A percentile compares a stretch with the other conserved stretches of the same genome.
These are phyloP conservation scores for Raphidocelis subcapitata DNA, from an alignment of 139 green algal species.

Conservation along the genomic window DNA sequence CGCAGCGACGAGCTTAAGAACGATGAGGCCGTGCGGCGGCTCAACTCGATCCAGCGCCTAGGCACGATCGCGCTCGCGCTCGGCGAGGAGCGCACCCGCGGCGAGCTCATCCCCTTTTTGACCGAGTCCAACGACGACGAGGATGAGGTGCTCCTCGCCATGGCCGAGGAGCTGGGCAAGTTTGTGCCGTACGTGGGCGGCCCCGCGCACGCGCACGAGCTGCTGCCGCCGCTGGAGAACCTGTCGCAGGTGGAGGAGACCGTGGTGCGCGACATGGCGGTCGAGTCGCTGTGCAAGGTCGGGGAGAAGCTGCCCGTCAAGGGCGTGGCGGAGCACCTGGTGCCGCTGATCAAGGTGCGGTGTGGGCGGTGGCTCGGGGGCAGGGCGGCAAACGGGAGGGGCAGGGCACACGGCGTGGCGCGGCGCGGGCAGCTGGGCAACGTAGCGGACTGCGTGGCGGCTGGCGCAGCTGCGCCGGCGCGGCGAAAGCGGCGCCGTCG, in stretches of 20 bases:
- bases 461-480: no score
- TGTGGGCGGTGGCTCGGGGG: not conserved
- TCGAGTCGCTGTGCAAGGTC: constrained; percentile 85
- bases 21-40: constrained; percentile 88
- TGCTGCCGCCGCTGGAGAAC: constrained; percentile 93
- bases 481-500: no score
- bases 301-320: constrained; percentile 67
- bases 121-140: constrained; percentile 96
- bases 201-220: constrained; percentile 62
- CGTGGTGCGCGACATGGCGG: constrained; percentile 95
- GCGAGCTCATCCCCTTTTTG: constrained; percentile 98
- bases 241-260: constrained; percentile 97
- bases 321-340: constrained; percentile 73
- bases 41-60: constrained; percentile 92
- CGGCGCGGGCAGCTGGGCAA: not conserved
- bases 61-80: constrained; percentile 93
- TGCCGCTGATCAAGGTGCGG: constrained; percentile 81
- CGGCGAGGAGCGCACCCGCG: constrained; percentile 90
- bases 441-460: no score
- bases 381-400: not conserved
- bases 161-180: constrained; percentile 95
- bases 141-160: constrained; percentile 95
- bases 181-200: constrained; percentile 96
- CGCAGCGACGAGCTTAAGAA: constrained; percentile 92
- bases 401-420: not conserved